A percentile compares a stretch with the other conserved stretches of the same genome.
Evolutionary conservation across 768 basidiomycete genomes (phyloP).

Genomic region (Boletus edulis): DNA sequence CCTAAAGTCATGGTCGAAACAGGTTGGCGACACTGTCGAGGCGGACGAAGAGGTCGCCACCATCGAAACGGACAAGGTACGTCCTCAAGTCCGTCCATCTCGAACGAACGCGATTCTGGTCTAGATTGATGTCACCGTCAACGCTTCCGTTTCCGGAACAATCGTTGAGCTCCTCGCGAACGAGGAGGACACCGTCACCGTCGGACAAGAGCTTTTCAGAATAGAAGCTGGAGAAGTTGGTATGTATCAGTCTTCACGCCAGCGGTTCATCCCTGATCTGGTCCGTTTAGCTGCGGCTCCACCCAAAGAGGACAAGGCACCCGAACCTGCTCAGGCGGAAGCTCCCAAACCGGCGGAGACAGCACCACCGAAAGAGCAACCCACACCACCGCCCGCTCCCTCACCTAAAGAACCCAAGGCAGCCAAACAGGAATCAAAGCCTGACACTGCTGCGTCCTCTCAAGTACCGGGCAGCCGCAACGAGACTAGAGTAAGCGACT

Average conservation of each 20-base stretch:
- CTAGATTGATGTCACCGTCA: conserved; percentile 96
- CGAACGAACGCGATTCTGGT: conserved; percentile 6
- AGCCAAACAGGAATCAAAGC: conserved; percentile 32
- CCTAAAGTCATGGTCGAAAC: conserved; percentile 90
- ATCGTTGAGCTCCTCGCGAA: conserved; percentile 83
- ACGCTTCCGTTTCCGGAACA: conserved; percentile 84
- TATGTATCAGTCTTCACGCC: conserved; percentile 24
- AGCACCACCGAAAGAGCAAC: conserved; percentile 46
- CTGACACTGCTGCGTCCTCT: conserved; percentile 31
- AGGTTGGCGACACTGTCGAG: conserved; percentile 87
- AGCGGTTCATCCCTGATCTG: background rate
- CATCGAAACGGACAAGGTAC: conserved; percentile 98
- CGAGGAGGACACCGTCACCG: conserved; percentile 92
- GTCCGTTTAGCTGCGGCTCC: conserved; percentile 29
- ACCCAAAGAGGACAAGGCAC: conserved; percentile 21
- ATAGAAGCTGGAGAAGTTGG: conserved; percentile 79
- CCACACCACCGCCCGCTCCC: conserved; percentile 45
- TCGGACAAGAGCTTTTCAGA: conserved; percentile 92
- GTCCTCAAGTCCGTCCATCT: background rate
- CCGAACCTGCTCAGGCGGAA: conserved; percentile 22
- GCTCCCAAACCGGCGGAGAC: conserved; percentile 38
- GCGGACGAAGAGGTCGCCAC: conserved; percentile 96
- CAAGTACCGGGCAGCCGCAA: conserved; percentile 55
- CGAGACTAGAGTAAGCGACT: conserved; percentile 74
- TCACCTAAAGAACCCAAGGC: conserved; percentile 38